Evolutionary conservation across 1,284 basidiomycete genomes (phyloP).

Genomic region (Neonothopanus nambi): DNA sequence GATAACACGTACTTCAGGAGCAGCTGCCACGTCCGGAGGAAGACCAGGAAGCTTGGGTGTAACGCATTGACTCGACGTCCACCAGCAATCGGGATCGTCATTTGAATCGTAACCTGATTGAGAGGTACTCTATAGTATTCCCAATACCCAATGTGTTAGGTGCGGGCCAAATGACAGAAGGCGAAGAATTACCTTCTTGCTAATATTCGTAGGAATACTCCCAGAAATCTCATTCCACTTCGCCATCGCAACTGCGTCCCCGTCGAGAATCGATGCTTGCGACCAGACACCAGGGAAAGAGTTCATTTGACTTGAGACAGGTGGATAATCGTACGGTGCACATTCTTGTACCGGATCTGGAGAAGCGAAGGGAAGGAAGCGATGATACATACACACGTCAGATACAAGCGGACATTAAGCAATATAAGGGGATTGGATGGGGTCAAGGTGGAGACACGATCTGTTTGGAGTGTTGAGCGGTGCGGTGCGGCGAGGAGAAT

Average conservation of each 20-base stretch:
- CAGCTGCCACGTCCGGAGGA: slow-evolving; percentile 53
- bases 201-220: slow-evolving; percentile 25
- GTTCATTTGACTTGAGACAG: slow-evolving; percentile 38
- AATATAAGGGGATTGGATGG: neutral
- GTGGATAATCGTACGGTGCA: slow-evolving; percentile 40
- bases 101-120: neutral
- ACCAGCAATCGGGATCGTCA: slow-evolving; percentile 34
- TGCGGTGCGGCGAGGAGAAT: too few species aligned
- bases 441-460: too few species aligned
- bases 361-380: neutral
- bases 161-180: too few species aligned
- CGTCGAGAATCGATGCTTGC: slow-evolving; percentile 42
- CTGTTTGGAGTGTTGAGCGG: too few species aligned
- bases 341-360: slow-evolving; percentile 40
- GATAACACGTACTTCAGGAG: slow-evolving; percentile 61
- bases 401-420: neutral
- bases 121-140: too few species aligned
- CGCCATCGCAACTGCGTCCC: slow-evolving; percentile 44
- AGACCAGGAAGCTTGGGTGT: slow-evolving; percentile 47
- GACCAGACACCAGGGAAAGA: slow-evolving; percentile 50
- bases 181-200: slow-evolving; percentile 13
- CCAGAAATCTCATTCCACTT: slow-evolving; percentile 36
- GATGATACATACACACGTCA: neutral
- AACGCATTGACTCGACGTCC: slow-evolving; percentile 60
- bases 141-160: too few species aligned